Evolutionary conservation across 345 rosid species (phyloP).

Genomic region (Melaleuca alternifolia): DNA sequence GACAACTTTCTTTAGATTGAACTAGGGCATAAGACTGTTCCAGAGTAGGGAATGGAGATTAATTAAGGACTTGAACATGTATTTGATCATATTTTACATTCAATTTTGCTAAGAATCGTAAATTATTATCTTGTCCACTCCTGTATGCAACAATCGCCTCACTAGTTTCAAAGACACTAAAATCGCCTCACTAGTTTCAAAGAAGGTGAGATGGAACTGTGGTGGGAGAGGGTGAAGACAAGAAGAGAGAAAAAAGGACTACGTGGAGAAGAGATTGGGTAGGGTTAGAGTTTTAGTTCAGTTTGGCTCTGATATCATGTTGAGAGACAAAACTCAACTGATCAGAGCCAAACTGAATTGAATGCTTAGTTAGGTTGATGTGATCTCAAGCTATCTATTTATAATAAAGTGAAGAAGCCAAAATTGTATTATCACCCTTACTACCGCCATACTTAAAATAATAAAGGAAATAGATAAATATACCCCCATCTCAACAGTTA

Average conservation of each 20-base stretch:
- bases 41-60: neutral
- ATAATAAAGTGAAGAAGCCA: no score
- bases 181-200: neutral
- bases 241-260: neutral
- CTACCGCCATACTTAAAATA: neutral
- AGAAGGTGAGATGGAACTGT: neutral
- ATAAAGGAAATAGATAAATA: no score
- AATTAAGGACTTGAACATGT: neutral
- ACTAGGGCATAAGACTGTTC: neutral
- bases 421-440: neutral
- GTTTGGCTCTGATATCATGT: no score
- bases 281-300: neutral
- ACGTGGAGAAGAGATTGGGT: neutral
- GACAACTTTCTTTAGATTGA: neutral
- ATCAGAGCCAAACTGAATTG: no score
- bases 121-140: neutral
- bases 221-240: neutral
- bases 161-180: neutral
- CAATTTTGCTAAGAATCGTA: neutral
- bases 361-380: neutral
- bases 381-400: neutral
- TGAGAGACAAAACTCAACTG: neutral
- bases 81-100: no score
- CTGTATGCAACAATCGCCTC: neutral
- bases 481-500: neutral